These are phyloP conservation scores for Cryptosporidium baileyi DNA, from an alignment of 169 alveolate genomes.

Conservation along the genomic window DNA sequence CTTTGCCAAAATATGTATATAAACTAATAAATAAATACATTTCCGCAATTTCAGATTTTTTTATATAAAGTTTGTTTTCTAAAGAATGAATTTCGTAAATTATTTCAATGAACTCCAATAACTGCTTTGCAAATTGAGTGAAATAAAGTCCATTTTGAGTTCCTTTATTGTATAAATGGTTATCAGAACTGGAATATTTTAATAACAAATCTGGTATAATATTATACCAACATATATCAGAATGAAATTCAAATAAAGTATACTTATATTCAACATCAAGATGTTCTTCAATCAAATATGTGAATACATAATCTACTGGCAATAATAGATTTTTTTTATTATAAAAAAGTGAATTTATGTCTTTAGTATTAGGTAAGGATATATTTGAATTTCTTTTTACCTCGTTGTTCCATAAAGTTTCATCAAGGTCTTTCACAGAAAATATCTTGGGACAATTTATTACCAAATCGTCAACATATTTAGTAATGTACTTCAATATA, in stretches of 20 bases:
- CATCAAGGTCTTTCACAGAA: neutral
- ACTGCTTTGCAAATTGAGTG: constrained; percentile 30
- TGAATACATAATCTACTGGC: constrained; percentile 6
- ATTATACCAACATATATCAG: constrained; percentile 4
- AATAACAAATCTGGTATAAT: constrained; percentile 30
- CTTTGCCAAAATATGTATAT: neutral
- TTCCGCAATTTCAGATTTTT: constrained; percentile 15
- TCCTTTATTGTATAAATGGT: neutral
- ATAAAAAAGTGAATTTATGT: too few species aligned
- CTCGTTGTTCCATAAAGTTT: neutral
- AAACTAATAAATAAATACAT: constrained; percentile 8
- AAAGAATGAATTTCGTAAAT: neutral
- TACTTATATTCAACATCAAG: neutral
- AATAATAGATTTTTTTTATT: too few species aligned
- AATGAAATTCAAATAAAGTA: neutral
- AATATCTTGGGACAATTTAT: neutral
- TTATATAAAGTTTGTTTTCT: neutral
- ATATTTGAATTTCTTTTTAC: too few species aligned
- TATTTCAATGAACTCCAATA: neutral
- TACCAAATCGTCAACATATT: neutral
- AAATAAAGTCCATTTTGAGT: neutral
- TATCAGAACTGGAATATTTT: neutral
- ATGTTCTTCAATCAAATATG: neutral
- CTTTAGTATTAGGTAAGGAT: too few species aligned
- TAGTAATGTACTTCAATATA: constrained; percentile 11